Conservation (phyloP, 1,284 basidiomycete genomes). For the Phellinidium pouzarii region DNA sequence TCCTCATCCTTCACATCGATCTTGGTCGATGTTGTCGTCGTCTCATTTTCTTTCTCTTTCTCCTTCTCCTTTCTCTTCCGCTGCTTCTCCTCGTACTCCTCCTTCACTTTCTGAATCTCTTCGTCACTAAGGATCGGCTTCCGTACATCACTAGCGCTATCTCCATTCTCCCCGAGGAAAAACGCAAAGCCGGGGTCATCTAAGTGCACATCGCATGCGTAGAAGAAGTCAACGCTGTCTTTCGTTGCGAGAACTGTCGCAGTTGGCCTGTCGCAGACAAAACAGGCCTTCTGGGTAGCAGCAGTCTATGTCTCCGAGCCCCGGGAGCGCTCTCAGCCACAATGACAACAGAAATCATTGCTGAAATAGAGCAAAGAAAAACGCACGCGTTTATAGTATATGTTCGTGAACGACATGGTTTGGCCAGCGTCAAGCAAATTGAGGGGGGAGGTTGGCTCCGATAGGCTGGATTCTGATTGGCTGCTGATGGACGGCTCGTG, state of each 20-base stretch:
- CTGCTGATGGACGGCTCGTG: constrained; percentile 2
- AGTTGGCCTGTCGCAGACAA: constrained; percentile 66
- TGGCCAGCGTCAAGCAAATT: no score
- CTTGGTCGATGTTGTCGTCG: constrained; percentile 45
- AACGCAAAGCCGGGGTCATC: constrained; percentile 64
- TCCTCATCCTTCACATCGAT: constrained; percentile 34
- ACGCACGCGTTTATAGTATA: constrained; percentile 77
- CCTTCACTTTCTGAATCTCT: constrained; percentile 67
- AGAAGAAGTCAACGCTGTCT: constrained; percentile 70
- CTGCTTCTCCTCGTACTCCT: constrained; percentile 72
- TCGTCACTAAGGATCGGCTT: constrained; percentile 48
- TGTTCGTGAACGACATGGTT: constrained; percentile 65
- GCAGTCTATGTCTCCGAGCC: constrained; percentile 41
- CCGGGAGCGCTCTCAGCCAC: constrained; percentile 6
- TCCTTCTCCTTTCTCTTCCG: constrained; percentile 25
- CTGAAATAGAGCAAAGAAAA: constrained; percentile 15
- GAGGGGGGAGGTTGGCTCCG: not conserved
- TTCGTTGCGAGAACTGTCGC: constrained; percentile 68
- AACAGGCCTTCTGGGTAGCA: constrained; percentile 64
- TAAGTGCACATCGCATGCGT: constrained; percentile 64
- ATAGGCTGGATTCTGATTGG: not conserved
- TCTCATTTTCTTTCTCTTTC: constrained; percentile 45
- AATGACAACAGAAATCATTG: not conserved
- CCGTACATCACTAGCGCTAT: constrained; percentile 31
- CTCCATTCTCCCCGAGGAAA: constrained; percentile 36